phyloP scores from a whole-genome alignment of 306 rosid species.

The Cercis canadensis region DNA sequence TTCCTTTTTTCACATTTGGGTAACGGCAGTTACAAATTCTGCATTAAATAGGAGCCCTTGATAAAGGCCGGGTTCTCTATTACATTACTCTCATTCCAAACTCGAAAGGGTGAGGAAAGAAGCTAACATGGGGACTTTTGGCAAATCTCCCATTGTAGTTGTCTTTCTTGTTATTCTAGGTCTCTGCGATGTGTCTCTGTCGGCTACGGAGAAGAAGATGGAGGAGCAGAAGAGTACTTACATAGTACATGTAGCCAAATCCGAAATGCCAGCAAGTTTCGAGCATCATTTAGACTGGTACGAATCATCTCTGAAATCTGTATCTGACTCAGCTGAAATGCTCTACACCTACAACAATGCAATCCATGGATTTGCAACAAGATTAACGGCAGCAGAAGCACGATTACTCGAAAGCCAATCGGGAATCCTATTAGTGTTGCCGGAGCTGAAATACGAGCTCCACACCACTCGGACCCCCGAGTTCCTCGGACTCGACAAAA shows the following conservation, averaged over 20 bases:
- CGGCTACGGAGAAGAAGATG: conserved; percentile 12
- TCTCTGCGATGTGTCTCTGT: conserved; percentile 39
- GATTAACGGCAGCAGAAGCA: conserved; percentile 58
- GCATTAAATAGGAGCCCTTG: not conserved
- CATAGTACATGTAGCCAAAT: conserved; percentile 71
- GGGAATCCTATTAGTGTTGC: conserved; percentile 64
- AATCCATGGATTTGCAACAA: conserved; percentile 78
- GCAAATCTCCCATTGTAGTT: not conserved
- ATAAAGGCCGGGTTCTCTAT: not conserved
- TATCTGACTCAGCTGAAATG: conserved; percentile 64
- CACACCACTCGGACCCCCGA: conserved; percentile 83
- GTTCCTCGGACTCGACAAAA: conserved; percentile 71
- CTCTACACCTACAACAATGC: conserved; percentile 68
- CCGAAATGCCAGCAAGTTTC: conserved; percentile 68
- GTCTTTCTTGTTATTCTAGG: conserved; percentile 37
- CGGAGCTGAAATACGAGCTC: conserved; percentile 60
- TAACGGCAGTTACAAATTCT: not conserved
- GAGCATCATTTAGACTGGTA: conserved; percentile 71
- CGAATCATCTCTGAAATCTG: conserved; percentile 59
- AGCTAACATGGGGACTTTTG: conserved; percentile 23
- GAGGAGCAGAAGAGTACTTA: conserved; percentile 48
- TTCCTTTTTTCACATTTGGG: conserved; percentile 15
- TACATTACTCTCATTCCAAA: not conserved
- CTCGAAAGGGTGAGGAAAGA: not conserved
- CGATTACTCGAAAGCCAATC: conserved; percentile 44